phyloP scores from a whole-genome alignment of 352 stramenopile genomes.

The Globisporangium emineosum region DNA sequence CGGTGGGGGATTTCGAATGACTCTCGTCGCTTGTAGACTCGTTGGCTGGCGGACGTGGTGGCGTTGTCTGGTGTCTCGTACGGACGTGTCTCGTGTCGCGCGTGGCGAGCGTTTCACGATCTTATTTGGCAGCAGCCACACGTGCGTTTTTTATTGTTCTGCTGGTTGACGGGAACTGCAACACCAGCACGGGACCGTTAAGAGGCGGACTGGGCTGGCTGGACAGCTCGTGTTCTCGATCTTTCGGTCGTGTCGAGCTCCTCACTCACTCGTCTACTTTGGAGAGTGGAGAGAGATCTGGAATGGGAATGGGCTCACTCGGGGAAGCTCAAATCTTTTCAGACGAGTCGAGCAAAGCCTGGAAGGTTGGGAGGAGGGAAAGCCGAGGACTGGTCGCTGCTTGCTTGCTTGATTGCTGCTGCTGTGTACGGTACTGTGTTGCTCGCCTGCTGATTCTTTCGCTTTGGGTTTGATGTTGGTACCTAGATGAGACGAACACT shows the following conservation, averaged over 20 bases:
- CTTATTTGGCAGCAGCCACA: too few species aligned
- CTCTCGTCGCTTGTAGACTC: not conserved
- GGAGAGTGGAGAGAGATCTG: not conserved
- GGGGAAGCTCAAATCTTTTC: too few species aligned
- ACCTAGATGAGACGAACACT: not conserved
- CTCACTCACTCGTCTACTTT: not conserved
- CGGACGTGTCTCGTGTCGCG: not conserved
- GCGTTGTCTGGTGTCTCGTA: not conserved
- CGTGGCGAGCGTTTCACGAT: not conserved
- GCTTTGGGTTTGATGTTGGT: too few species aligned
- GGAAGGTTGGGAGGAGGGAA: not conserved
- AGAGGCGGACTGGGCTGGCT: not conserved
- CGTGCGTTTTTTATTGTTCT: not conserved
- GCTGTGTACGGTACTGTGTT: not conserved
- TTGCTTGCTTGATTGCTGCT: not conserved
- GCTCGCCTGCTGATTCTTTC: not conserved
- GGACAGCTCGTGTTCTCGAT: not conserved
- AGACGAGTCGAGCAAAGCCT: too few species aligned
- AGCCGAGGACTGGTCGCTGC: not conserved
- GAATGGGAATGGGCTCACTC: not conserved
- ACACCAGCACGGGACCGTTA: not conserved
- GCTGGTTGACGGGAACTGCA: not conserved
- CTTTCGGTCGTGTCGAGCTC: not conserved
- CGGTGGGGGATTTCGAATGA: not conserved
- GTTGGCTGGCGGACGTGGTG: not conserved